A percentile compares a stretch with the other conserved stretches of the same genome.
Conservation (phyloP, 2,329 filamentous ascomycete species). For the Ophiocordyceps polyrhachis-furcata region DNA sequence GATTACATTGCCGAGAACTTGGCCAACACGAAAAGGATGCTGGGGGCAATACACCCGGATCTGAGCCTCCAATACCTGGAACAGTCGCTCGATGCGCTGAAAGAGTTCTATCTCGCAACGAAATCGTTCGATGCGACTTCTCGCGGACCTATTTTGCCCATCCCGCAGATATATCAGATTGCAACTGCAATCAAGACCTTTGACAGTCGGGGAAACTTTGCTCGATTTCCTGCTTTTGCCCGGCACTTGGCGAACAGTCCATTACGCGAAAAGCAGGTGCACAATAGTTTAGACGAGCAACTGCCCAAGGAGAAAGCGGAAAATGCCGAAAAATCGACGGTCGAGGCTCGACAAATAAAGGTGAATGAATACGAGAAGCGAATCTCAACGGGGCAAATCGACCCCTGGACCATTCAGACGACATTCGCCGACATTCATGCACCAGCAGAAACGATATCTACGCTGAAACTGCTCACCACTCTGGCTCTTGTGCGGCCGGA, state of each 20-base stretch:
- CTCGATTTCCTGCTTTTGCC: slow-evolving; percentile 9
- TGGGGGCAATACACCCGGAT: slow-evolving; percentile 17
- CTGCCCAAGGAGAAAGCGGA: slow-evolving; percentile 8
- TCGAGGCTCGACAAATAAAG: slow-evolving; percentile 13
- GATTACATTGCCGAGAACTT: slow-evolving; percentile 27
- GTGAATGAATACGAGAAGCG: slow-evolving; percentile 67
- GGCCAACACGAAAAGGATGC: slow-evolving; percentile 27
- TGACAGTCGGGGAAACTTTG: slow-evolving; percentile 6
- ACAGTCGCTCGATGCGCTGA: neutral
- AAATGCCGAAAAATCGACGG: neutral
- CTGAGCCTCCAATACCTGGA: slow-evolving; percentile 1
- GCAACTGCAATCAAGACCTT: slow-evolving; percentile 14
- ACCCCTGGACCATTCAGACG: slow-evolving; percentile 64
- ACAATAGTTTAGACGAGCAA: slow-evolving; percentile 13
- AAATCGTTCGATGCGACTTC: neutral
- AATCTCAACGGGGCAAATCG: slow-evolving; percentile 63
- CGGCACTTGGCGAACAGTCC: slow-evolving; percentile 15
- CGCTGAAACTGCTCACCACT: slow-evolving; percentile 74
- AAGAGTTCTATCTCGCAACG: neutral
- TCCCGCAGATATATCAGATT: slow-evolving; percentile 20
- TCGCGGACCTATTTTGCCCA: slow-evolving; percentile 16
- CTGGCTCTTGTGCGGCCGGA: slow-evolving; percentile 76
- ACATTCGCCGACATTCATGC: slow-evolving; percentile 81
- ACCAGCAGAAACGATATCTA: slow-evolving; percentile 63
- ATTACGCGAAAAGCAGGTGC: slow-evolving; percentile 12